Conservation (phyloP, 805 yeast genomes). For the Lipomyces sp. region DNA sequence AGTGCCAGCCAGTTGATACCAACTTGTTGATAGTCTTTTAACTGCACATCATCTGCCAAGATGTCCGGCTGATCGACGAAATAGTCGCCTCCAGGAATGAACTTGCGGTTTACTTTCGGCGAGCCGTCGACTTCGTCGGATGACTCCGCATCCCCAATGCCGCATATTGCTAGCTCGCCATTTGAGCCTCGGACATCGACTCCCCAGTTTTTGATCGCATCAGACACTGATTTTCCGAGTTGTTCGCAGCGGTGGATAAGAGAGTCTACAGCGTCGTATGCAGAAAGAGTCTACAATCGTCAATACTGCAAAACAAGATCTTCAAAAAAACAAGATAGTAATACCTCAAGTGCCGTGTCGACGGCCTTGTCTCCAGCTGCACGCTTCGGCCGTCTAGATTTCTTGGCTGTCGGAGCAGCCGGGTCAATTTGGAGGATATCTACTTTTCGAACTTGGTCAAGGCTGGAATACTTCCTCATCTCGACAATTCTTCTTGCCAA, state of each 20-base stretch:
- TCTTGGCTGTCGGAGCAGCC: conserved; percentile 31
- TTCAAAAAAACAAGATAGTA: no score
- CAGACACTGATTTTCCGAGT: conserved; percentile 66
- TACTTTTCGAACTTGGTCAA: conserved; percentile 57
- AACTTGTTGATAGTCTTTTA: conserved; percentile 92
- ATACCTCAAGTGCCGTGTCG: conserved; percentile 55
- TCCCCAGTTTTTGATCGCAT: conserved; percentile 83
- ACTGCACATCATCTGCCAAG: conserved; percentile 57
- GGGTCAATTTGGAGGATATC: conserved; percentile 47
- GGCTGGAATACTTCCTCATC: conserved; percentile 63
- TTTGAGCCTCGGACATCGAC: conserved; percentile 61
- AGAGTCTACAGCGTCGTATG: conserved; percentile 94
- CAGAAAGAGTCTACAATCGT: conserved; percentile 73
- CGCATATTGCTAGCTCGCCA: conserved; percentile 60
- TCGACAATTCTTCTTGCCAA: conserved; percentile 62
- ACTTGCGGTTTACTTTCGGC: neutral
- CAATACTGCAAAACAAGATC: no score
- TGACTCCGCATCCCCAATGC: conserved; percentile 9
- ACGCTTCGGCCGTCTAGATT: conserved; percentile 37
- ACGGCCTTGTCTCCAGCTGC: conserved; percentile 51
- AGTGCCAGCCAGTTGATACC: conserved; percentile 91
- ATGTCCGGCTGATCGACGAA: conserved; percentile 70
- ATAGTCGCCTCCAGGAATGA: conserved; percentile 34
- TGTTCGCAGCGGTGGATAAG: conserved; percentile 77
- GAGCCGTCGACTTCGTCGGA: conserved; percentile 17